phyloP scores from a whole-genome alignment of 192 early-diverging fungal genomes.

The Coemansia sp. region DNA sequence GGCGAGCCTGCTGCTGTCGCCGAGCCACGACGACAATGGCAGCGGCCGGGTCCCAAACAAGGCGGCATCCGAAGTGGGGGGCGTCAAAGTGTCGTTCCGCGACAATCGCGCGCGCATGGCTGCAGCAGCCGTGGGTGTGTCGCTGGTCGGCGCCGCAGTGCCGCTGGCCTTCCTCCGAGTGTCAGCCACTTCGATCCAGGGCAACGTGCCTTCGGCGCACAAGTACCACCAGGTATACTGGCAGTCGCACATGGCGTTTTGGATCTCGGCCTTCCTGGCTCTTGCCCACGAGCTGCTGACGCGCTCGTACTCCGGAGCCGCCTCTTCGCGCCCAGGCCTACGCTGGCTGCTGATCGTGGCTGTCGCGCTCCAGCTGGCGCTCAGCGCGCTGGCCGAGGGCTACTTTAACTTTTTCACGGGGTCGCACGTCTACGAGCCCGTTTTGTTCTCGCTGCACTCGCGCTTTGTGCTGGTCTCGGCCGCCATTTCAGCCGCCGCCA shows the following conservation, averaged over 20 bases:
- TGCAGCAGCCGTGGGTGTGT: constrained; percentile 3
- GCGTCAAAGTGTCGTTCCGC: constrained; percentile 10
- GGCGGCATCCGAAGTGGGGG: not conserved
- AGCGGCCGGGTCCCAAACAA: not conserved
- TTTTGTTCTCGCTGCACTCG: constrained; percentile 20
- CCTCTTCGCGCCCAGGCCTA: not conserved
- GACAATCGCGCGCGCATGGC: constrained; percentile 32
- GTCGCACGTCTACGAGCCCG: constrained; percentile 12
- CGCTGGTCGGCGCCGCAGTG: constrained; percentile 13
- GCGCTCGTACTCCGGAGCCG: not conserved
- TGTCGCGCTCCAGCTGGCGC: not conserved
- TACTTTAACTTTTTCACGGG: constrained; percentile 25
- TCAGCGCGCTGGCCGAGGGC: constrained; percentile 22
- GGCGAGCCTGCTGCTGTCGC: not conserved
- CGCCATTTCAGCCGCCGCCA: not conserved
- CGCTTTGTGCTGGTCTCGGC: constrained; percentile 18
- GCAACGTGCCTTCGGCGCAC: not conserved
- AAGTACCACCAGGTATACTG: not conserved
- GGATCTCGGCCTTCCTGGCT: not conserved
- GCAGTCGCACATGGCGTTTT: not conserved
- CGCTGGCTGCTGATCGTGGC: constrained; percentile 2
- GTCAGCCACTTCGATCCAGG: not conserved
- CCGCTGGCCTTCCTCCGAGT: not conserved
- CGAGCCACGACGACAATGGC: not conserved
- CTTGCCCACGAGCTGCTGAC: not conserved